These are phyloP conservation scores for Perilla frutescens DNA, from an alignment of 257 asterid genomes.

Conservation along the genomic window DNA sequence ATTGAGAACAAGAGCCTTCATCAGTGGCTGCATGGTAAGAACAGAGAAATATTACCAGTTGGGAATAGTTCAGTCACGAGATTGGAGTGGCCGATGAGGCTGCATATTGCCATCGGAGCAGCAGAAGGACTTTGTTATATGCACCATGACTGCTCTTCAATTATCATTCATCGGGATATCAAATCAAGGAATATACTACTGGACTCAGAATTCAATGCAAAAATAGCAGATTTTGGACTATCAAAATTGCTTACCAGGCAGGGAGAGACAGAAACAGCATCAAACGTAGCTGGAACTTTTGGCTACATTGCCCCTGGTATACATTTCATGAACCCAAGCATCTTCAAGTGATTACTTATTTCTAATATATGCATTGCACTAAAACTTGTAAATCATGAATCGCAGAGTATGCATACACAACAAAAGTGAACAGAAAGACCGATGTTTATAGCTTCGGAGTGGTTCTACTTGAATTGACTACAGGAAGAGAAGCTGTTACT, in stretches of 20 bases:
- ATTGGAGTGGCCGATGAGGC: conserved; percentile 68
- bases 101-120: conserved; percentile 64
- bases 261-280: conserved; percentile 58
- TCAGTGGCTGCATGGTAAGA: conserved; percentile 55
- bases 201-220: conserved; percentile 59
- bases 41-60: conserved; percentile 30
- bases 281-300: conserved; percentile 66
- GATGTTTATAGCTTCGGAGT: conserved; percentile 52
- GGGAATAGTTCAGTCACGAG: conserved; percentile 3
- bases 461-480: conserved; percentile 44
- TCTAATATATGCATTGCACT: neutral
- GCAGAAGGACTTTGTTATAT: conserved; percentile 74
- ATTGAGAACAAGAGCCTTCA: conserved; percentile 67
- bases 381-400: conserved; percentile 19
- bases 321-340: neutral
- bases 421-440: conserved; percentile 39
- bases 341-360: neutral
- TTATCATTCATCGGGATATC: conserved; percentile 68
- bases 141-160: conserved; percentile 71
- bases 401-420: conserved; percentile 46
- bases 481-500: conserved; percentile 43
- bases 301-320: conserved; percentile 80
- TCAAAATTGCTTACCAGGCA: conserved; percentile 55
- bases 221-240: conserved; percentile 71
- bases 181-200: conserved; percentile 71